Base-by-base conservation (phyloP, 371 early-diverging fungal genomes). In the Rhizopus arrhizus region DNA sequence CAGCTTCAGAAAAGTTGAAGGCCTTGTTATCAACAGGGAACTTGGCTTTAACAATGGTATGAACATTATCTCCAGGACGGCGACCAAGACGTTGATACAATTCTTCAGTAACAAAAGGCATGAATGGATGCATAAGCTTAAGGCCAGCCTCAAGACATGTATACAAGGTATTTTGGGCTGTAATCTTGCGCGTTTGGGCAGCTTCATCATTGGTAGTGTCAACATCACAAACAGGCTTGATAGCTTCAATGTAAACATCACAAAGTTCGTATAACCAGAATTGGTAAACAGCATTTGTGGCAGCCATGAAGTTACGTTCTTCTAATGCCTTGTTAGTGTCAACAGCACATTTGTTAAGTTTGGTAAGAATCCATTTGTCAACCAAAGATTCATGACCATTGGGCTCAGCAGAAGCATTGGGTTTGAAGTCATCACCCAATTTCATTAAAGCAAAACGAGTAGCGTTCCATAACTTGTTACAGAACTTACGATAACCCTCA, bases 391-490 rank as follows among this genome's bases (percentile, higher is more conserved):
- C 95, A 41, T 85, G 74, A 29, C 96, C 96, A 46, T 90, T 85
- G 36, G 86, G 82, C 68, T 81, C 72, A 9, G 85, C 77, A 61
- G 77, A 70, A 12, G 83, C 68, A 50, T 72, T 53, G 50, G 92
- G 97, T 71, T 81, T 83, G 74, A 89, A 95, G 59, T 89, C 86
- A 29, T 83, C 85, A 41, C 93, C 96, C 13, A 98, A 84, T 79
- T 96, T 96, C 85, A 91, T 86, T 68, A 94, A 75, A 31, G 94
- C 96, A 70, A 98, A 95, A 62, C 91, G 89, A 52, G 95, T 95
- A 5, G 96, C 99, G 77, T 99, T 99, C 98, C 99, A 99, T 41
- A 99, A 80, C 87, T 99, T 99, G 87, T 99, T 99, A 82, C 99
- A 98, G 88, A 99, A 98, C 82, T 96, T 96, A 78, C 99, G 90